A percentile compares a stretch with the other conserved stretches of the same genome.
Conservation (phyloP, 345 rosid species). For the Eucalyptus albens region DNA sequence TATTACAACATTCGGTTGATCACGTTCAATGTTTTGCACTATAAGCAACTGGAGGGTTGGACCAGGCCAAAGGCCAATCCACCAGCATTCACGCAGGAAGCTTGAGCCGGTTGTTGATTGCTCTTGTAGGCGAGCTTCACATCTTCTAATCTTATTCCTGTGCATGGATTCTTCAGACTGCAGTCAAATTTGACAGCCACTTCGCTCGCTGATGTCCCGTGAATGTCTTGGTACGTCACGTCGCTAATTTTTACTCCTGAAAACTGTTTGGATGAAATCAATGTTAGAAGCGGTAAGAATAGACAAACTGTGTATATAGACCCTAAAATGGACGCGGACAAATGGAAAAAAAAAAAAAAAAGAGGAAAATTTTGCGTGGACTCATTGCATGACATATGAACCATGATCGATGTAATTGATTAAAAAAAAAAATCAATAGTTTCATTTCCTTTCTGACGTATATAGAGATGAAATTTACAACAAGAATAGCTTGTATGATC, state of each 20-base stretch:
- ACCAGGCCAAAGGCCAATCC: constrained; percentile 30
- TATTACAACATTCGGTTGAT: neutral
- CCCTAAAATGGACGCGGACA: neutral
- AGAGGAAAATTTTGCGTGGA: neutral
- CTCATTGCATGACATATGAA: neutral
- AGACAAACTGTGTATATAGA: neutral
- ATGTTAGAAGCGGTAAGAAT: neutral
- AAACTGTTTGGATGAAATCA: constrained; percentile 7
- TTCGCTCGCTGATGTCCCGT: constrained; percentile 47
- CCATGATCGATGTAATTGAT: neutral
- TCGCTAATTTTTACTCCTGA: constrained; percentile 55
- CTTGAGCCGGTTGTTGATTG: constrained; percentile 11
- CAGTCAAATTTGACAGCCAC: constrained; percentile 62
- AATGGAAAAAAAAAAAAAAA: neutral
- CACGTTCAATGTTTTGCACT: neutral
- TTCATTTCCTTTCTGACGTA: neutral
- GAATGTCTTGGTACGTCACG: constrained; percentile 44
- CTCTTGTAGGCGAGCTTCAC: constrained; percentile 32
- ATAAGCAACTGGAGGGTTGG: constrained; percentile 29
- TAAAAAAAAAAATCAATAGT: neutral
- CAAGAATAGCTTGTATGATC: neutral
- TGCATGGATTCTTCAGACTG: constrained; percentile 44
- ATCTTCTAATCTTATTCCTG: constrained; percentile 27
- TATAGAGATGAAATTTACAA: neutral
- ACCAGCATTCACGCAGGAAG: constrained; percentile 41